Percentiles rank a stretch among this genome's conserved stretches.
Evolutionary conservation across 768 basidiomycete species (phyloP).

Genomic region (Strobilomyces confusus): DNA sequence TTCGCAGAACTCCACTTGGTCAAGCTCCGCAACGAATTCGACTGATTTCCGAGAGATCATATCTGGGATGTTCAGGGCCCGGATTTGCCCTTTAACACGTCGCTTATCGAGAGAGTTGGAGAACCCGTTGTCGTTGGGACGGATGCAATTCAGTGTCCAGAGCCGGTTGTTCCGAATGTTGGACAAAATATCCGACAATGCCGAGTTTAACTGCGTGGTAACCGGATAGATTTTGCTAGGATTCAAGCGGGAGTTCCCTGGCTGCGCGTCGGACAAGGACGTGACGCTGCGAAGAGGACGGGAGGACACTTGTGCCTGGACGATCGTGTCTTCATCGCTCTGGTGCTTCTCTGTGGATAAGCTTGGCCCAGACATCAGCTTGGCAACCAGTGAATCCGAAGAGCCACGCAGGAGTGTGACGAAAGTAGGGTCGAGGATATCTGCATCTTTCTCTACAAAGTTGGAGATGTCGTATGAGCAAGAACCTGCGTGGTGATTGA

Average conservation of each 20-base stretch:
- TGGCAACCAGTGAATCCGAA: conserved; percentile 50
- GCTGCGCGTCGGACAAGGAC: conserved; percentile 24
- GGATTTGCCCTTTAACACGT: conserved; percentile 54
- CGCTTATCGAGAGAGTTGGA: conserved; percentile 64
- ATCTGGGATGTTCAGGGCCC: conserved; percentile 49
- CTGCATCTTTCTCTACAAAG: conserved; percentile 50
- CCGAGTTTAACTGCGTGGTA: conserved; percentile 54
- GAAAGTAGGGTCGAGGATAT: conserved; percentile 52
- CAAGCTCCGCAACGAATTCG: conserved; percentile 51
- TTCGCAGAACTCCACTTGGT: conserved; percentile 47
- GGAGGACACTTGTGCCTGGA: conserved; percentile 61
- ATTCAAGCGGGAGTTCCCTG: conserved; percentile 44
- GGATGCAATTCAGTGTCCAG: conserved; percentile 60
- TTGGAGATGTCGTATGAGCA: conserved; percentile 49
- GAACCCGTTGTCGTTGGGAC: conserved; percentile 61
- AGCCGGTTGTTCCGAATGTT: conserved; percentile 42
- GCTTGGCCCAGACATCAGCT: conserved; percentile 60
- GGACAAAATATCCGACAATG: conserved; percentile 44
- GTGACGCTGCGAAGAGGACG: conserved; percentile 51
- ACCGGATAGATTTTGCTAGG: conserved; percentile 52
- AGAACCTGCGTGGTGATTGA: conserved; percentile 58
- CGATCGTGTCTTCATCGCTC: conserved; percentile 52
- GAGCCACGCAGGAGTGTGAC: conserved; percentile 51
- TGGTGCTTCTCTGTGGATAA: conserved; percentile 55
- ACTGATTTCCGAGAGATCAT: conserved; percentile 44